Evolutionary conservation across 2,329 filamentous ascomycete genomes (phyloP), one percentile per base, ranked within the genome.

Genomic region (Diaporthe citri): DNA sequence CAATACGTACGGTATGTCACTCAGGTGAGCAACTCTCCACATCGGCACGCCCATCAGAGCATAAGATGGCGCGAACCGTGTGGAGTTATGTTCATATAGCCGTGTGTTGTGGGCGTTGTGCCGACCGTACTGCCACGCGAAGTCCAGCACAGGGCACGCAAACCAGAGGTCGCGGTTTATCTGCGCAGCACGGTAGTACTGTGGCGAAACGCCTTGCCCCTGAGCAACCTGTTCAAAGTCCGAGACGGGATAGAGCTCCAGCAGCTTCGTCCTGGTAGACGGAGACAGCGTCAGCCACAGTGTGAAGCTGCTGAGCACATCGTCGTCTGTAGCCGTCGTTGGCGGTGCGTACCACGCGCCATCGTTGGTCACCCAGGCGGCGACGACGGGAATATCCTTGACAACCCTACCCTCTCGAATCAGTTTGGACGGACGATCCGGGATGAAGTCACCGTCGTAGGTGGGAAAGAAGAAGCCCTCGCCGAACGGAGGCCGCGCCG

Each of bases 121-220:
- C 28, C 74, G 77, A 34, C 77, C 74, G 66, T 82, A 82, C 31
- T 82, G 81, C 79, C 80, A 82, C 7, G 81, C 77, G 73, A 82
- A 81, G 69, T 82, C 80, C 13, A 82, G 70, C 9, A 81, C 78
- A 0, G 81, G 80, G 36, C 81, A 83, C 2, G 80, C 80, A 48
- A 83, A 82, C 80, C 79, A 82, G 36, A 83, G 74, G 62, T 83
- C 80, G 3, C 80, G 78, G 70, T 76, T 81, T 52, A 83, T 77
- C 46, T 82, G 81, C 15, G 82, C 81, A n/a, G 82, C 81, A 43
- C 81, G 81, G 69, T 82, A 82, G 75, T 81, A 82, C 64, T 84
- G 80, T 22, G 80, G 72, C 6, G 81, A 80, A 9, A 80, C 74
- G 8, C 43, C 71, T 25, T 13, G 76, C 71, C 43, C 77, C 72